phyloP scores from a whole-genome alignment of 805 yeast genomes.

The Candida boidinii region DNA sequence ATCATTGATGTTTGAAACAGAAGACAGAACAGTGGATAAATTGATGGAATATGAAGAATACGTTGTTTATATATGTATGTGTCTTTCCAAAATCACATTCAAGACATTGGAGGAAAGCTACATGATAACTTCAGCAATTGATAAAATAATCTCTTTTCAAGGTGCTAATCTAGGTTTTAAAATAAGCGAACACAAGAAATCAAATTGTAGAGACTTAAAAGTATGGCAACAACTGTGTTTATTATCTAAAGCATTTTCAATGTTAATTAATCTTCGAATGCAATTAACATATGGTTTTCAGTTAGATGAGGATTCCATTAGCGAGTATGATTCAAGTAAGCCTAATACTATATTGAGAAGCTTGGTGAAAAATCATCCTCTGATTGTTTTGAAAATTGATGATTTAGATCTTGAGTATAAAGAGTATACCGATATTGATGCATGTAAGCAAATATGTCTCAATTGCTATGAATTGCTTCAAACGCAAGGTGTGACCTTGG shows the following conservation, averaged over 20 bases:
- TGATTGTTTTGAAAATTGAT: too few relatives aligned
- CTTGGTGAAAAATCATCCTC: too few relatives aligned
- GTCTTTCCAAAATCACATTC: conserved; percentile 32
- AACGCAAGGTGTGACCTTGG: too few relatives aligned
- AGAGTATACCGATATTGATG: too few relatives aligned
- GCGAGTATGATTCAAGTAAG: neutral
- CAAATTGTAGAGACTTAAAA: neutral
- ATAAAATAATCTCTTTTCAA: conserved; percentile 31
- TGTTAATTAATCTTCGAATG: conserved; percentile 14
- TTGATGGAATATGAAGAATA: conserved; percentile 16
- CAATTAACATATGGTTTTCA: conserved; percentile 15
- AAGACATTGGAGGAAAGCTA: conserved; percentile 43
- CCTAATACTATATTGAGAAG: too few relatives aligned
- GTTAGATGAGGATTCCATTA: conserved; percentile 18
- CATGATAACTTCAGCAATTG: conserved; percentile 33
- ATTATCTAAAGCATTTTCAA: conserved; percentile 7
- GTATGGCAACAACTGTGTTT: conserved; percentile 2
- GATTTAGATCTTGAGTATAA: too few relatives aligned
- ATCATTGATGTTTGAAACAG: conserved; percentile 20
- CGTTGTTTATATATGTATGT: conserved; percentile 26
- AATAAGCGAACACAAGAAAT: conserved; percentile 8
- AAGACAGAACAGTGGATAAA: conserved; percentile 7
- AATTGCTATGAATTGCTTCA: too few relatives aligned
- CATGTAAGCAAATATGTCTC: too few relatives aligned
- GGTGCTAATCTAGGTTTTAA: conserved; percentile 28